Evolutionary conservation across 2,329 filamentous ascomycete genomes (phyloP), one percentile per base, ranked within the genome.

Genomic region (Epichloe sp.): DNA sequence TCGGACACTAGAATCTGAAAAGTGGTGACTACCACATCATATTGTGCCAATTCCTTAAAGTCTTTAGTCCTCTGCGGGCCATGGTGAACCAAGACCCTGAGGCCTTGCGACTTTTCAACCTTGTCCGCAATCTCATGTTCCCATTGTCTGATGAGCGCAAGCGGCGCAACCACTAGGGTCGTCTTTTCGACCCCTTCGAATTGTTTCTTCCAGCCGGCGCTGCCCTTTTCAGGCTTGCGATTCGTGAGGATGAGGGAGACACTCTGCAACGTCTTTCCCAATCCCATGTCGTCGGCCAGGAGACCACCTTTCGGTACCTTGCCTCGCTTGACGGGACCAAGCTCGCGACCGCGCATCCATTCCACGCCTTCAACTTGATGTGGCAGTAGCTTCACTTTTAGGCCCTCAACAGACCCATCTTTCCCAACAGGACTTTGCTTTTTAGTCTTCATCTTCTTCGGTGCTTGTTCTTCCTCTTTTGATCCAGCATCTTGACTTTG

Each of bases 121-220:
- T 88, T 95, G 50, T 86, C 83, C 59, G 85, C 85, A 62, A 98
- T 88, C 66, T 98, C 93, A 1, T 83, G 75, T 68, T 98, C 93
- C 93, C 93, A 98, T 66, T 98, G 93, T 59, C 93, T 86, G 70
- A 98, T 97, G 44, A 98, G 74, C 6, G 93, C 91, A 34, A 98
- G 71, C 1, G 93, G 93, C 2, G 93, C 93, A 48, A 98, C 87
- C 7, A 98, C 89, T 11, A 98, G 74, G 0, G 93, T 98, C 10
- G 83, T 82, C 63, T 86, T 90, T 58, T 85, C 81, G 23, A 90
- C 72, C 7, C 77, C 75, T 6, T 80, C 76, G 17, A 82, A 80
- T n/a, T 85, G 73, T 64, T 83, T 86, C 63, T 83, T 84, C 70
- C 83, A 79, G 0, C 72, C 73, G 38, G 78, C 72, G 5, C 75